These are phyloP conservation scores for Casuarina glauca DNA, from an alignment of 306 rosid genomes.

Conservation along the genomic window DNA sequence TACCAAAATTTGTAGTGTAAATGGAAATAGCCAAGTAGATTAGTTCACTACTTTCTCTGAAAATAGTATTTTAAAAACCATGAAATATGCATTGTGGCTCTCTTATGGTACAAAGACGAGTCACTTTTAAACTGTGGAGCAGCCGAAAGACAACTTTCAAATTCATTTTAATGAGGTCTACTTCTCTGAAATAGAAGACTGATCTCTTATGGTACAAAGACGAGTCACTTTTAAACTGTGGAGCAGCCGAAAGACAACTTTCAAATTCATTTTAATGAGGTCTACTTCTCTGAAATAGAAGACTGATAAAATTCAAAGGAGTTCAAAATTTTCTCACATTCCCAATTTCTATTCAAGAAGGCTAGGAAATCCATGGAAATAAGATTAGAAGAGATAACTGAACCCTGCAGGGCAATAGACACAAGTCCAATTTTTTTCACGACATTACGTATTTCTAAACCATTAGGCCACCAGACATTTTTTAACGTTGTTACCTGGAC, in stretches of 20 bases:
- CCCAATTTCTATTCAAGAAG: not conserved
- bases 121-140: not conserved
- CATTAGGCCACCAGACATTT: constrained; percentile 16
- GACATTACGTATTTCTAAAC: not conserved
- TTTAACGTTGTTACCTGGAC: constrained; percentile 66
- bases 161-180: not conserved
- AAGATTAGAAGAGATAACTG: not conserved
- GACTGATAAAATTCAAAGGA: not conserved
- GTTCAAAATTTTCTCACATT: not conserved
- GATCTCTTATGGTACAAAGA: not conserved
- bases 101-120: not conserved
- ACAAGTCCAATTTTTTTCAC: not conserved
- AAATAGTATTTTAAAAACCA: too few relatives aligned
- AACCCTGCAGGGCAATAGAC: not conserved
- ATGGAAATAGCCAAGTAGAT: too few relatives aligned
- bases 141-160: not conserved
- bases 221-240: not conserved
- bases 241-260: not conserved
- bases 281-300: not conserved
- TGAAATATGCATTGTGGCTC: not conserved
- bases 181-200: not conserved
- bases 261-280: not conserved
- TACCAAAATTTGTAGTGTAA: too few relatives aligned
- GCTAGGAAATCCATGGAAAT: not conserved
- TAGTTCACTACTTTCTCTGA: not conserved